Conservation (phyloP, 805 yeast species). For the Ogataea nitratoaversa region DNA sequence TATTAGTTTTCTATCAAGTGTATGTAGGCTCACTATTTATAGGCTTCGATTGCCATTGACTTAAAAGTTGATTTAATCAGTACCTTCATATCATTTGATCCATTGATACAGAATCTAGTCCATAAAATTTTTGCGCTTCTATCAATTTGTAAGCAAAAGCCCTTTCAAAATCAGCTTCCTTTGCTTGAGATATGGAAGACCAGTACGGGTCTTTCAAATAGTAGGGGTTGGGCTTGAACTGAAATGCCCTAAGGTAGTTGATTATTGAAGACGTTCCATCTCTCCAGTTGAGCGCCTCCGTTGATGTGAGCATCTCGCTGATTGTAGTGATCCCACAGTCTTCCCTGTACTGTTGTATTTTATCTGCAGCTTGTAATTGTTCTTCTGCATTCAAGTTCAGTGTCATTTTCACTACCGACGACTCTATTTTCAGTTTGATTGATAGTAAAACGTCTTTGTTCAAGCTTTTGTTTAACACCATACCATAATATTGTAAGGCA, state of each 20-base stretch:
- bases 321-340: conserved; percentile 20
- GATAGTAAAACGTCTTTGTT: conserved; percentile 13
- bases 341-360: conserved; percentile 10
- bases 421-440: conserved; percentile 16
- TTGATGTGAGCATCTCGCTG: conserved; percentile 4
- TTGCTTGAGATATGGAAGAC: conserved; percentile 9
- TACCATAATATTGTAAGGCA: conserved; percentile 23
- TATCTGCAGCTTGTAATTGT: conserved; percentile 3
- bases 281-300: conserved; percentile 15
- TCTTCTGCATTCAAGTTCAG: conserved; percentile 12
- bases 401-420: conserved; percentile 21
- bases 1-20: too few species aligned
- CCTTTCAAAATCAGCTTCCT: conserved; percentile 2
- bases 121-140: conserved; percentile 11
- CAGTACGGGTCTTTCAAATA: conserved; percentile 13
- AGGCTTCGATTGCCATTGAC: too few species aligned
- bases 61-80: too few species aligned
- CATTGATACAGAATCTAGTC: conserved; percentile 10
- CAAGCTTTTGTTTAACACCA: conserved; percentile 10
- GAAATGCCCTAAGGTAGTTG: conserved; percentile 19
- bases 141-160: conserved; percentile 9
- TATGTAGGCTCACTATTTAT: too few species aligned
- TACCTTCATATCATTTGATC: conserved; percentile 14
- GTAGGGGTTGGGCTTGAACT: conserved; percentile 20
- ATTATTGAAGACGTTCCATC: conserved; percentile 20